phyloP scores from a whole-genome alignment of 2,329 filamentous ascomycete species.

The Chaetoscypha palmicola region DNA sequence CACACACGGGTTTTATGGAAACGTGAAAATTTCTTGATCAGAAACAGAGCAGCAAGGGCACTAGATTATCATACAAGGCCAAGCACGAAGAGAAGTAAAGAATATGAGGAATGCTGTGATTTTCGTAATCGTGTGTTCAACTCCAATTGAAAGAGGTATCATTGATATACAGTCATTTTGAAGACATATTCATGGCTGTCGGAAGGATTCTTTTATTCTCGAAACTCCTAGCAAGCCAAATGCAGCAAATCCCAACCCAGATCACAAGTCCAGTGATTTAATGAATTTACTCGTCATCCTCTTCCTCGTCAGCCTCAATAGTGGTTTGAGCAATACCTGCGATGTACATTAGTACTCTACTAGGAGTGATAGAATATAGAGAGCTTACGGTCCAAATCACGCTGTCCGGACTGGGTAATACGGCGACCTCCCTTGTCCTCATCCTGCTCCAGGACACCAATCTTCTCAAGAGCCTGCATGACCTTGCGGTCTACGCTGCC shows the following conservation, averaged over 20 bases:
- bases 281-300: conserved; percentile 57
- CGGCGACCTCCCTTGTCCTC: conserved; percentile 98
- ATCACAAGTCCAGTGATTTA: conserved; percentile 17
- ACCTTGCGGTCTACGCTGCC: conserved; percentile 96
- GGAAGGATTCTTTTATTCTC: conserved; percentile 13
- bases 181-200: neutral
- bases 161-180: neutral
- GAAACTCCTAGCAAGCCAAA: conserved; percentile 21
- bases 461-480: conserved; percentile 97
- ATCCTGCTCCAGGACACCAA: conserved; percentile 93
- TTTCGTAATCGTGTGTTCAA: too few relatives aligned
- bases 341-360: too few relatives aligned
- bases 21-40: too few relatives aligned
- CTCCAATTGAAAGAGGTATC: neutral
- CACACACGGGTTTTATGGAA: too few relatives aligned
- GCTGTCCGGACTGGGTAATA: conserved; percentile 96
- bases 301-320: conserved; percentile 64
- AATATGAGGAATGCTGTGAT: too few relatives aligned
- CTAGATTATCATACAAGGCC: too few relatives aligned
- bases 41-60: too few relatives aligned
- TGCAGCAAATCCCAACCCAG: conserved; percentile 17
- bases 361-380: too few relatives aligned
- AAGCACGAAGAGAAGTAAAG: too few relatives aligned
- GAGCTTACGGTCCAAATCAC: conserved; percentile 82
- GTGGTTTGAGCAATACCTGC: conserved; percentile 72